Conservation (phyloP, 495 filamentous ascomycete species). For the Aspergillus heteromorphus region DNA sequence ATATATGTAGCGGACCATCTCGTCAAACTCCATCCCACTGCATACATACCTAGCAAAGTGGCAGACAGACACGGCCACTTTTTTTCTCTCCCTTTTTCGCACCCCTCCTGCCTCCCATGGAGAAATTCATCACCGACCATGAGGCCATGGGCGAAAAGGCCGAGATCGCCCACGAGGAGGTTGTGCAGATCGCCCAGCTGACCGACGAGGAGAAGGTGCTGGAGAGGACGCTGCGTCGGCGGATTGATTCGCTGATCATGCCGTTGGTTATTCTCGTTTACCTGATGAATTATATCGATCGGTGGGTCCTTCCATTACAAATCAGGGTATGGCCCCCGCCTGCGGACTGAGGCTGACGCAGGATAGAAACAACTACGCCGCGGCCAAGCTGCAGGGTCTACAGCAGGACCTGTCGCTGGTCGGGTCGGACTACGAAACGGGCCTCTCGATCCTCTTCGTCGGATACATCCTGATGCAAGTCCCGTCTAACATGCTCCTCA, state of each 20-base stretch:
- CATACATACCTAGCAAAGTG: too few species aligned
- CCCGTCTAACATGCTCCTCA: slow-evolving; percentile 56
- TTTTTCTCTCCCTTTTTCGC: not conserved
- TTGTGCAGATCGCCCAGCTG: slow-evolving; percentile 32
- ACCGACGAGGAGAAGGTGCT: slow-evolving; percentile 40
- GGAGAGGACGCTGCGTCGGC: slow-evolving; percentile 42
- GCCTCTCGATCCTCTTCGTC: slow-evolving; percentile 48
- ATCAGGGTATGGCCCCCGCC: too few species aligned
- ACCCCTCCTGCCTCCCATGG: slow-evolving; percentile 3
- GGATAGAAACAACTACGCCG: slow-evolving; percentile 49
- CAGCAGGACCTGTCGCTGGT: slow-evolving; percentile 37
- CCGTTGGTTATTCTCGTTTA: slow-evolving; percentile 52
- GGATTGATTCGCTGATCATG: slow-evolving; percentile 51
- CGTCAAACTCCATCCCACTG: not conserved
- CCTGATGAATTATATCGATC: slow-evolving; percentile 54
- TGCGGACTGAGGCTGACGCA: slow-evolving; percentile 9
- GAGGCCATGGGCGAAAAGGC: slow-evolving; percentile 39
- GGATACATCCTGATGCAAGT: slow-evolving; percentile 52
- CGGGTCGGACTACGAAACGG: slow-evolving; percentile 40
- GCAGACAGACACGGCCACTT: too few species aligned
- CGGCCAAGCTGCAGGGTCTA: slow-evolving; percentile 52
- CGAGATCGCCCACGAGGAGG: slow-evolving; percentile 33
- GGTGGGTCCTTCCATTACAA: slow-evolving; percentile 23
- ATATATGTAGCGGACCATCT: not conserved
- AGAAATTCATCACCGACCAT: slow-evolving; percentile 24